Base-by-base conservation (phyloP, 1,139 yeast species). In the Geotrichum klebahnii region DNA sequence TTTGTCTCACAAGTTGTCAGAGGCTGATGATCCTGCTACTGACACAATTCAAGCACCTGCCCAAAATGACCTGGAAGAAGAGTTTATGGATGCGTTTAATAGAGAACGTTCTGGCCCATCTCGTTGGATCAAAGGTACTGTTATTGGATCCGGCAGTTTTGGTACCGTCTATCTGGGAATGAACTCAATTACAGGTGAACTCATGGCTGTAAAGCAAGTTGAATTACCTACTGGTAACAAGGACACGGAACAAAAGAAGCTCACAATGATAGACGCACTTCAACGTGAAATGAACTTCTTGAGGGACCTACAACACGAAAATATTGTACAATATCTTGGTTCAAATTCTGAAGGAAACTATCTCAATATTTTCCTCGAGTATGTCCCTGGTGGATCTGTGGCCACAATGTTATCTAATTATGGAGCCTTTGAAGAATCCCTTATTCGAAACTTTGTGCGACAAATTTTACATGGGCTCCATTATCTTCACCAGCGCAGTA, bases 201-300 rank as follows among this genome's bases (percentile, higher is more conserved):
- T 92, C 50, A 88, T 92, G 96, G 98, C 97, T 0, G 96, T 92
- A 12, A 92, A 92, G 62, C 97, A 90, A 65, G 96, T 92, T 0
- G 84, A 84, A 39, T 66, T 89, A 19, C 83, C 86, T 1, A 54
- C 61, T 16, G 67, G 61, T 16, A 61, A 59, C 28, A 54, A 66
- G 49, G 76, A 70, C 53, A 63, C 61, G 35, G 71, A 62, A 51
- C 62, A 77, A 71, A 53, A 75, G 62, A 73, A 84, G 71, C 68
- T 74, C 63, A 65, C 73, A 69, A 84, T 90, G 85, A 78, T 85
- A 22, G 94, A 85, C 55, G 95, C 96, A 1, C 66, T 87, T 53
- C 86, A 85, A 60, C 83, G 87, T 58, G 98, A 92, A 68, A 87
- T 90, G 83, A 73, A 75, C 44, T 67, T 92, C 40, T 69, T 92